Percentiles rank a stretch among this genome's conserved stretches.
These are phyloP conservation scores for Sugiyamaella pinicola DNA, from an alignment of 1,139 yeast genomes.

Conservation along the genomic window DNA sequence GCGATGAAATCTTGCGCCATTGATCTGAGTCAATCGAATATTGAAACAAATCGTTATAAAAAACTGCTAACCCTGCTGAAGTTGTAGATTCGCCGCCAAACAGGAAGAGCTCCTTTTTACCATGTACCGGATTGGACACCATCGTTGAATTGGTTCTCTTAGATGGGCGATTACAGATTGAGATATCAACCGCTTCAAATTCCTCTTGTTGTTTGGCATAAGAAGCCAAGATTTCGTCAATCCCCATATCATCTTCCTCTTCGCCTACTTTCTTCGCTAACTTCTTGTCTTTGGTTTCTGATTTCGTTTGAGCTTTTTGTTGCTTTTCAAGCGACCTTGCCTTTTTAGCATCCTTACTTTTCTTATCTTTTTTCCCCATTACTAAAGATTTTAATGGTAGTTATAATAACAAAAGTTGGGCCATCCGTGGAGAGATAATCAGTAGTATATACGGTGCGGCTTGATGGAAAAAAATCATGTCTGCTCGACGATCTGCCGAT, in stretches of 20 bases:
- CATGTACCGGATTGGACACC: conserved; percentile 75
- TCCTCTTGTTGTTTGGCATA: conserved; percentile 76
- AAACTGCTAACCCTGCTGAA: conserved; percentile 57
- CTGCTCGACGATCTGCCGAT: neutral
- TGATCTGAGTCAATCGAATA: conserved; percentile 75
- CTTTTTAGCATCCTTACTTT: conserved; percentile 88
- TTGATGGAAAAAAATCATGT: neutral
- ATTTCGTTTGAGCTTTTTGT: conserved; percentile 72
- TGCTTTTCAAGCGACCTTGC: conserved; percentile 84
- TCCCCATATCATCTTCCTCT: conserved; percentile 84
- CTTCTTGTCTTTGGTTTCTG: conserved; percentile 74
- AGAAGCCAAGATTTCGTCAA: conserved; percentile 79
- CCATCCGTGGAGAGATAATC: neutral
- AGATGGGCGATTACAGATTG: conserved; percentile 59
- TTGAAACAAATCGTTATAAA: conserved; percentile 78
- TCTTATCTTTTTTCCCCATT: conserved; percentile 86
- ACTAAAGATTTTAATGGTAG: neutral
- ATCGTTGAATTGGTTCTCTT: conserved; percentile 73
- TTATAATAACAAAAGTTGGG: neutral
- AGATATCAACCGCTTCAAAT: conserved; percentile 70
- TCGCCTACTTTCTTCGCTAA: conserved; percentile 71
- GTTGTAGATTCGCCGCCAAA: conserved; percentile 84
- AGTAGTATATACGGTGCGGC: neutral
- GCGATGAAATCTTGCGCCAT: conserved; percentile 80
- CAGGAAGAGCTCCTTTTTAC: conserved; percentile 72